Base-by-base conservation (phyloP, 495 filamentous ascomycete species). In the Aspergillus nanangensis region DNA sequence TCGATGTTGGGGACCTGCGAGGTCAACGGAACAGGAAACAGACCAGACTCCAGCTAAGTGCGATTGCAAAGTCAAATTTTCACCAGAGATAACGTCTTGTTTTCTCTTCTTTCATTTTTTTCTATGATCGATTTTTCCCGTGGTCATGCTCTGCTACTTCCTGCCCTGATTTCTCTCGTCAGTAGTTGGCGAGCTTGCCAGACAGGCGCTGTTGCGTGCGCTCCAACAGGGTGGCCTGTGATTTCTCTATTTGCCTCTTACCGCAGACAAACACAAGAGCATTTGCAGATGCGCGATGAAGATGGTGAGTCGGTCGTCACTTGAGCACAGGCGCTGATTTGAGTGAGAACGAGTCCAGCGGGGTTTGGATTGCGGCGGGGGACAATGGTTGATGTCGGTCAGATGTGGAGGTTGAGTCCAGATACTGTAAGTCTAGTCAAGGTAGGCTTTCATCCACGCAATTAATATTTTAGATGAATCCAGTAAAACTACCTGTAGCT, bases 1-100 rank as follows among this genome's bases (percentile, higher is more conserved):
- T 19, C 11, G 20, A n/a, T n/a, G 43, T 10, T 29, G 43, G 14
- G 20, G 43, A 45, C 43, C 33, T 22, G 43, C 43, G 33, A 24
- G 43, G 43, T 45, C 43, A 27, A 45, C 33, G 34, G 34, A 45
- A 18, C 33, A 22, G 32, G 17, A 34, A 25, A 33, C 32, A 19
- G 41, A 33, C 19, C 24, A 39, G 47, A 57, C 46, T 56, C 58
- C 68, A 72, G 69, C 69, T 72, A 72, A 72, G 69, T 72, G 64
- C 62, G 67, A 67, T 63, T 37, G 54, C 59, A n/a, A 64, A 59
- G 50, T 56, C 55, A 63, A 44, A 53, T 61, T 66, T n/a, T n/a
- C n/a, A n/a, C 56, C 61, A 59, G 56, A 56, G 51, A 59, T 48
- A 52, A 55, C 51, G 33, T 35, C 37, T 14, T 35, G 33, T 20